Evolutionary conservation across 2,329 filamentous ascomycete species (phyloP).

Genomic region (Microsporum ferrugineum): DNA sequence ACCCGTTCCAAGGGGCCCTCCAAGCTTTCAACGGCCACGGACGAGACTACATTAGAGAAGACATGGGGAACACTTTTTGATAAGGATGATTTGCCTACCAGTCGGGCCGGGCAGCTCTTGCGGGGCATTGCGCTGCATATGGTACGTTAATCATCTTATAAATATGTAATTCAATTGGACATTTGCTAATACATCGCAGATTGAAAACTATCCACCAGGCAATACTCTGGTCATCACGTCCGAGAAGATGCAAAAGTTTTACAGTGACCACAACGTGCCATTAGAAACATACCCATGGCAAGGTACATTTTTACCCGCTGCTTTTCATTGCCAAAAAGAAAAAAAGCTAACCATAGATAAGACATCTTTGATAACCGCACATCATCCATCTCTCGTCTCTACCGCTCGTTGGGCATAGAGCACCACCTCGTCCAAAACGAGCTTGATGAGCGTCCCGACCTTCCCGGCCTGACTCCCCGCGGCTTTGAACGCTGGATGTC

Average conservation of each 20-base stretch:
- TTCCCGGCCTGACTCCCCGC: constrained; percentile 55
- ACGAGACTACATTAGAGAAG: constrained; percentile 52
- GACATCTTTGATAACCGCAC: constrained; percentile 45
- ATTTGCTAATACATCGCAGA: constrained; percentile 33
- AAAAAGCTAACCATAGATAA: constrained; percentile 18
- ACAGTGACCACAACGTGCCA: constrained; percentile 52
- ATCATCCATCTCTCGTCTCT: constrained; percentile 48
- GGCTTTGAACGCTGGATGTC: constrained; percentile 64
- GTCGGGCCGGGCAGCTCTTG: constrained; percentile 58
- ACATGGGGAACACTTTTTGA: constrained; percentile 71
- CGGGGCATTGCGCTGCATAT: constrained; percentile 63
- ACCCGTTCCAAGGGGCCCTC: constrained; percentile 29
- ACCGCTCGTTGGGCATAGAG: constrained; percentile 42
- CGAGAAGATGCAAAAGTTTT: constrained; percentile 62
- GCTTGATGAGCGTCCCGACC: constrained; percentile 42
- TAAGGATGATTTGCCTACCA: constrained; percentile 53
- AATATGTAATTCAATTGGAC: background rate
- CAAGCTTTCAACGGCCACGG: constrained; percentile 32
- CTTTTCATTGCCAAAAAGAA: background rate
- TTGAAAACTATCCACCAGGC: constrained; percentile 57
- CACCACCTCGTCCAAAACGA: constrained; percentile 54
- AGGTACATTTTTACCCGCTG: constrained; percentile 38
- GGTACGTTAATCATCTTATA: constrained; percentile 37
- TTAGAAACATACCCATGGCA: constrained; percentile 59
- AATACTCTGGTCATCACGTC: constrained; percentile 63